Conservation (phyloP, 2,329 filamentous ascomycete species). For the Calonectria leucothoes region DNA sequence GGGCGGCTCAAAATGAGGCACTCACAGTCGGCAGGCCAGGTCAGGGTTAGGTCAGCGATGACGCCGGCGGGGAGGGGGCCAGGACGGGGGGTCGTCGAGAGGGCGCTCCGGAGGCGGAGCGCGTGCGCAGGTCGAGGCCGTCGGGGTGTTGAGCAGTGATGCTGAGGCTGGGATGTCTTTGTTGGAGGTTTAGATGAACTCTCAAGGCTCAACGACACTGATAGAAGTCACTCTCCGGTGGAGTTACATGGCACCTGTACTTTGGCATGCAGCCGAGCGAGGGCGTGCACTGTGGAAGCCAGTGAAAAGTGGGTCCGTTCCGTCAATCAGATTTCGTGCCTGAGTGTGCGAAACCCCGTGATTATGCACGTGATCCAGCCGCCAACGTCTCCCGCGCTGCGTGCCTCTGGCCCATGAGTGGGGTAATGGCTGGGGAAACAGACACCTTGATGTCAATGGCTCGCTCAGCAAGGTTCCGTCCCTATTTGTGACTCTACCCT, state of each 20-base stretch:
- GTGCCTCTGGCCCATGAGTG: slow-evolving; percentile 36
- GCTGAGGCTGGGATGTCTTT: slow-evolving; percentile 31
- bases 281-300: slow-evolving; percentile 25
- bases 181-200: slow-evolving; percentile 34
- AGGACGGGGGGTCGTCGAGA: slow-evolving; percentile 28
- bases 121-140: slow-evolving; percentile 21
- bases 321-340: slow-evolving; percentile 34
- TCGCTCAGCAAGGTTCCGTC: slow-evolving; percentile 9
- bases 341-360: slow-evolving; percentile 33
- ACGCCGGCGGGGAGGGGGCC: slow-evolving; percentile 47
- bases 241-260: slow-evolving; percentile 49
- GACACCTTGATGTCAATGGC: slow-evolving; percentile 41
- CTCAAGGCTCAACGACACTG: slow-evolving; percentile 33
- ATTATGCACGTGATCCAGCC: slow-evolving; percentile 36
- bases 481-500: slow-evolving; percentile 7
- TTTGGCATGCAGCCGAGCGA: slow-evolving; percentile 45
- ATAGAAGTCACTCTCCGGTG: slow-evolving; percentile 49
- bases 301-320: slow-evolving; percentile 28
- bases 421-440: slow-evolving; percentile 26
- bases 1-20: slow-evolving; percentile 51
- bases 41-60: slow-evolving; percentile 54
- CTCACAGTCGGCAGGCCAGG: slow-evolving; percentile 46
- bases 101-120: slow-evolving; percentile 28
- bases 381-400: slow-evolving; percentile 36
- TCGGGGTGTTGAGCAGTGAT: slow-evolving; percentile 24